A percentile compares a stretch with the other conserved stretches of the same genome.
Evolutionary conservation across 2,329 filamentous ascomycete genomes (phyloP).

Genomic region (Endoconidiophora laricicola): DNA sequence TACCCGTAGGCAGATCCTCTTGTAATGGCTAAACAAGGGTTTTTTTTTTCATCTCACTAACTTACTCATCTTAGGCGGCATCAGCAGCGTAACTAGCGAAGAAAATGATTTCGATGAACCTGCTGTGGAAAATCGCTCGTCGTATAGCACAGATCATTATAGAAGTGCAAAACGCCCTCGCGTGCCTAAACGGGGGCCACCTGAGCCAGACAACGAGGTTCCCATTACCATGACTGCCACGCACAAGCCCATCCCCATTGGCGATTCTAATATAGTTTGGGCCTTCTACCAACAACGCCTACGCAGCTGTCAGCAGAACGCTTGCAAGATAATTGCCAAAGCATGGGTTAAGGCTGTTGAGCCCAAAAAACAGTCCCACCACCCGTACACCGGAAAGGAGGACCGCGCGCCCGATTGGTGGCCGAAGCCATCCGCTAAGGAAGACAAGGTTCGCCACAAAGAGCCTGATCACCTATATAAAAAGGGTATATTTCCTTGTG

Average conservation of each 20-base stretch:
- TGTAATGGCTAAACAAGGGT: too few relatives aligned
- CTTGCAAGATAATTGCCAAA: slow-evolving; percentile 57
- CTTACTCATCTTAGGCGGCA: not conserved
- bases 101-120: not conserved
- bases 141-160: too few relatives aligned
- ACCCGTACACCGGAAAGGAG: slow-evolving; percentile 53
- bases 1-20: not conserved
- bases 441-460: slow-evolving; percentile 45
- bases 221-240: not conserved
- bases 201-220: too few relatives aligned
- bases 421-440: slow-evolving; percentile 35
- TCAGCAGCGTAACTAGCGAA: not conserved
- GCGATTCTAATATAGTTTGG: slow-evolving; percentile 36
- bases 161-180: too few relatives aligned
- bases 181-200: too few relatives aligned
- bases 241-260: slow-evolving; percentile 27
- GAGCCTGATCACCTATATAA: slow-evolving; percentile 61
- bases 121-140: not conserved
- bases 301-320: slow-evolving; percentile 50
- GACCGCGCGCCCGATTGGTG: slow-evolving; percentile 50
- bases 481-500: slow-evolving; percentile 30
- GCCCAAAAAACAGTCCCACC: slow-evolving; percentile 60
- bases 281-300: slow-evolving; percentile 45
- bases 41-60: not conserved
- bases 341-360: slow-evolving; percentile 61